phyloP scores from a whole-genome alignment of 73 alveolate genomes.

The Stentor roeselii region DNA sequence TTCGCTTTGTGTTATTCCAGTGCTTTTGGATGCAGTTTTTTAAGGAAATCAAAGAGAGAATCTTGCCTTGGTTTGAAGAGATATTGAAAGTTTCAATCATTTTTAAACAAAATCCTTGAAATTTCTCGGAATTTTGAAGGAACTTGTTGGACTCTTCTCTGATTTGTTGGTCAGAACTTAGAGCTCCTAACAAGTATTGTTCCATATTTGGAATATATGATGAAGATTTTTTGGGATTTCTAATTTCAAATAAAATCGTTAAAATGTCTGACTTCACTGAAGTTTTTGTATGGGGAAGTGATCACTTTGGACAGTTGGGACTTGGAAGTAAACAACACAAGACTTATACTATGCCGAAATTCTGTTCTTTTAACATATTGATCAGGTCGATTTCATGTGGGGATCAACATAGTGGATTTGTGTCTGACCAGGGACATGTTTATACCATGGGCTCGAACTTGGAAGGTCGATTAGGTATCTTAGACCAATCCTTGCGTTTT shows the following conservation, averaged over 20 bases:
- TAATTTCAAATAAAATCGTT: not conserved
- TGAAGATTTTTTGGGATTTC: no score
- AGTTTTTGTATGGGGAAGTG: constrained; percentile 50
- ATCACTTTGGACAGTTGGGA: constrained; percentile 45
- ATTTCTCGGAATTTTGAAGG: not conserved
- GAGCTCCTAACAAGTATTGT: no score
- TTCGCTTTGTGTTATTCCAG: not conserved
- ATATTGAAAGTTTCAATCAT: not conserved
- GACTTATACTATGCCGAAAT: constrained; percentile 35
- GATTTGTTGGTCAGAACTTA: no score
- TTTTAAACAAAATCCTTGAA: not conserved
- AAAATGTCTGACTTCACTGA: constrained; percentile 32
- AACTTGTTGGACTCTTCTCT: no score
- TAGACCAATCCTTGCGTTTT: not conserved
- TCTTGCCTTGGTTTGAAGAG: not conserved
- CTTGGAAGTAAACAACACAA: constrained; percentile 45
- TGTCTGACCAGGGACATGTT: constrained; percentile 32
- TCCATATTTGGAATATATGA: no score
- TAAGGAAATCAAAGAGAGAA: not conserved
- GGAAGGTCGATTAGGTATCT: constrained; percentile 41
- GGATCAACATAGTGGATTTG: constrained; percentile 42
- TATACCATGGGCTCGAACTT: constrained; percentile 32
- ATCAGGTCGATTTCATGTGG: constrained; percentile 58
- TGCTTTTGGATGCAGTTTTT: not conserved
- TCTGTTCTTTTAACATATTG: constrained; percentile 51